Conservation (phyloP, 164 flowering plant species). For the Liquidambar formosana region DNA sequence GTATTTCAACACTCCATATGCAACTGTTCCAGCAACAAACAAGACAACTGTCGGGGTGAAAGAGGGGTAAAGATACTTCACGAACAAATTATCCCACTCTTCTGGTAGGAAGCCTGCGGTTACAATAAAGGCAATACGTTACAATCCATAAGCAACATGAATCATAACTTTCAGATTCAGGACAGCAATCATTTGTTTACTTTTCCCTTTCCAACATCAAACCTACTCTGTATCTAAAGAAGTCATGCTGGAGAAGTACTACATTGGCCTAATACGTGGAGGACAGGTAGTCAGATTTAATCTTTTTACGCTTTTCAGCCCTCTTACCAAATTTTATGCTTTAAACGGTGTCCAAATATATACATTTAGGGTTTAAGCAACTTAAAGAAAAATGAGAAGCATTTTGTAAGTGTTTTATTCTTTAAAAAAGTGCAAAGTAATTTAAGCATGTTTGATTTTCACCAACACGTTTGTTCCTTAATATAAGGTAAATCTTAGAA, state of each 20-base stretch:
- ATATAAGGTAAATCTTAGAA: too few species aligned
- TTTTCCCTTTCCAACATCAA: too few species aligned
- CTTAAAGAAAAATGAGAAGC: too few species aligned
- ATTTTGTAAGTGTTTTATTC: too few species aligned
- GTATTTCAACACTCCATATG: slow-evolving; percentile 84
- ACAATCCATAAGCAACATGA: neutral
- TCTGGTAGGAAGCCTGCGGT: slow-evolving; percentile 91
- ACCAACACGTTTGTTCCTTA: too few species aligned
- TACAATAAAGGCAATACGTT: neutral
- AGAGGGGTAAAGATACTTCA: slow-evolving; percentile 84
- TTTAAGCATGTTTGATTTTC: too few species aligned
- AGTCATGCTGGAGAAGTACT: neutral
- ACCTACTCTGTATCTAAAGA: too few species aligned
- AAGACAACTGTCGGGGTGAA: slow-evolving; percentile 90
- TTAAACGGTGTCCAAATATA: too few species aligned
- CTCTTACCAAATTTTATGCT: neutral
- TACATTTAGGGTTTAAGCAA: too few species aligned
- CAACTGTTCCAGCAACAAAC: slow-evolving; percentile 80
- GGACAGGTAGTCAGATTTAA: neutral
- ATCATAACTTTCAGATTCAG: neutral
- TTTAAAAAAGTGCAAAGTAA: too few species aligned
- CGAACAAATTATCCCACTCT: slow-evolving; percentile 84
- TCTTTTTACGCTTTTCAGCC: neutral
- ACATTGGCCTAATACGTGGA: neutral
- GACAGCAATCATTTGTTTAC: neutral